Evolutionary conservation across 495 filamentous ascomycete species (phyloP), one percentile per base, ranked within the genome.

Genomic region (Lentithecium fluviatile): DNA sequence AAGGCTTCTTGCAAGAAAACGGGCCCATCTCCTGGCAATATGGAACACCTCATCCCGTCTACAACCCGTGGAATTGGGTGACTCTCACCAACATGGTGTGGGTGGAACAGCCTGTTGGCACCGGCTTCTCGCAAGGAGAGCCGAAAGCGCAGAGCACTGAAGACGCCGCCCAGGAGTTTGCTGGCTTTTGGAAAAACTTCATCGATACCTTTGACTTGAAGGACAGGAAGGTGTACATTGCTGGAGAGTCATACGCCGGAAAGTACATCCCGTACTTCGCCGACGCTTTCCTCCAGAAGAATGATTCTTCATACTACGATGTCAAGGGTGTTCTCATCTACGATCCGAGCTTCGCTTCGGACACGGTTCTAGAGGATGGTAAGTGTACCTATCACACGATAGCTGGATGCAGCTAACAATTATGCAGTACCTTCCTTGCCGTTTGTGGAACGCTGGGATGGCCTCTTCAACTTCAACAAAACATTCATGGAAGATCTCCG

Each of bases 251-350:
- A 53, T 87, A 89, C 69, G 88, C 87, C 12, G 90, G 90, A 2
- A 77, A 79, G 54, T 95, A 92, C 65, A 83, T 90, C 46, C 88
- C 90, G 0, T 95, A 93, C 66, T 85, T 94, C 52, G 84, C 88
- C 1, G 79, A 82, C 64, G 87, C 85, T 11, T 88, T 94, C 79
- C 73, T 93, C 62, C 80, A 88, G 58, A 75, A 74, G 42, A 83
- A 90, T 13, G 80, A 94, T 67, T 83, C 71, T 5, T 76, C 62
- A 2, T 85, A 89, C 65, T 89, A 82, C 68, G 77, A 90, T 65
- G 69, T 91, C 11, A 73, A 81, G 19, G 83, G 82, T 0, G 80
- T 88, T 47, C 74, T 86, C 71, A 82, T 91, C 56, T 85, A 89
- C 70, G 86, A 90, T 64, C 69, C 43, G 52, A 69, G 52, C 45